phyloP scores from a whole-genome alignment of 805 yeast species.

The Lipomyces anomalus region DNA sequence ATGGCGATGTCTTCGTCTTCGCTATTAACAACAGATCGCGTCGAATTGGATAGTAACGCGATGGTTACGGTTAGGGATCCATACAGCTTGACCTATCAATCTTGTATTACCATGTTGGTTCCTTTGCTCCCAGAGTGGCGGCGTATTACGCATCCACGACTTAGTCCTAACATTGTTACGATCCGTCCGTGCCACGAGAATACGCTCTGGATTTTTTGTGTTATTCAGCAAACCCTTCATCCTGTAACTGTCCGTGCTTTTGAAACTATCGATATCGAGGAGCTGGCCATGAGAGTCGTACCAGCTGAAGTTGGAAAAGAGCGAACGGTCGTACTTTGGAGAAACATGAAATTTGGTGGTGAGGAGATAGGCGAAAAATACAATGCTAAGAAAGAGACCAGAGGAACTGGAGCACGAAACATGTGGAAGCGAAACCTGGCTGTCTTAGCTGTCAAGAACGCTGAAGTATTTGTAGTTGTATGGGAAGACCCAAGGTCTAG shows the following conservation, averaged over 20 bases:
- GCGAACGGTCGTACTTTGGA: slow-evolving; percentile 19
- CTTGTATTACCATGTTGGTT: slow-evolving; percentile 19
- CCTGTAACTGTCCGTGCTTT: slow-evolving; percentile 24
- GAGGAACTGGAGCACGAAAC: slow-evolving; percentile 20
- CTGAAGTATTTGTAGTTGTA: slow-evolving; percentile 23
- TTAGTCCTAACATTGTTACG: slow-evolving; percentile 23
- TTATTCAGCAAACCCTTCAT: slow-evolving; percentile 20
- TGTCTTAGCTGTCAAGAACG: slow-evolving; percentile 21
- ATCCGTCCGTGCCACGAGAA: slow-evolving; percentile 23
- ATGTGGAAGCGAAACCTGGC: slow-evolving; percentile 25
- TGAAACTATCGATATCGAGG: slow-evolving; percentile 23
- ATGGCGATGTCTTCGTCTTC: no score
- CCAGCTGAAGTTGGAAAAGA: slow-evolving; percentile 21
- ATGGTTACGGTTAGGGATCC: slow-evolving; percentile 15
- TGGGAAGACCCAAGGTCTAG: slow-evolving; percentile 6
- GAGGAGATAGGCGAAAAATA: slow-evolving; percentile 13
- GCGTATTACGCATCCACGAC: slow-evolving; percentile 20
- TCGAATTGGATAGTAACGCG: no score
- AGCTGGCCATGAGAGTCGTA: slow-evolving; percentile 16
- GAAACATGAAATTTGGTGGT: slow-evolving; percentile 24
- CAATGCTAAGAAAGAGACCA: slow-evolving; percentile 19
- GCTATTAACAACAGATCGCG: no score
- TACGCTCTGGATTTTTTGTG: slow-evolving; percentile 23
- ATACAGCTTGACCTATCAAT: slow-evolving; percentile 19
- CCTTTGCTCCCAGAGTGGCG: slow-evolving; percentile 20